A percentile compares a stretch with the other conserved stretches of the same genome.
phyloP scores from a whole-genome alignment of 352 stramenopile species.

The Phytophthora nicotianae region DNA sequence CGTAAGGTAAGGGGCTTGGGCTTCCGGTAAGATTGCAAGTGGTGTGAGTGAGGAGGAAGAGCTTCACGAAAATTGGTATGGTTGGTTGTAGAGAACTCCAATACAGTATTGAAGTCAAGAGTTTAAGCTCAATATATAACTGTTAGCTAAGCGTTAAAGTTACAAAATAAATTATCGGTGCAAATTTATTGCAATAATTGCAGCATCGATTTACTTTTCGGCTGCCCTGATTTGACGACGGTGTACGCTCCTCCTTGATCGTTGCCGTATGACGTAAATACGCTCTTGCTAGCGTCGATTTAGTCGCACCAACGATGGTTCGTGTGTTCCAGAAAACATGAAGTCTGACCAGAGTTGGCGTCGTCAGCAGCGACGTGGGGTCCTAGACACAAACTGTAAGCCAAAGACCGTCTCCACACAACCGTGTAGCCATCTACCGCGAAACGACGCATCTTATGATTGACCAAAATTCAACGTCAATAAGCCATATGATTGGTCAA shows the following conservation, averaged over 20 bases:
- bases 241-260: too few relatives aligned
- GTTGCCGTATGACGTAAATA: too few relatives aligned
- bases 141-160: not conserved
- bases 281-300: conserved; percentile 8
- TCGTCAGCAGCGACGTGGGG: not conserved
- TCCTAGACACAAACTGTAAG: conserved; percentile 17
- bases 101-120: too few relatives aligned
- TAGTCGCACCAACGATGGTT: conserved; percentile 12
- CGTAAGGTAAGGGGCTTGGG: not conserved
- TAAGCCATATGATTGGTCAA: not conserved
- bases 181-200: too few relatives aligned
- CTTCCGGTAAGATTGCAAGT: not conserved
- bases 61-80: too few relatives aligned
- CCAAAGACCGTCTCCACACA: conserved; percentile 19
- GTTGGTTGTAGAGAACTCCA: too few relatives aligned
- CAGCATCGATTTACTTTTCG: too few relatives aligned
- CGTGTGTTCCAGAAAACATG: conserved; percentile 69
- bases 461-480: conserved; percentile 3
- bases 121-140: too few relatives aligned
- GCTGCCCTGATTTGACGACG: too few relatives aligned
- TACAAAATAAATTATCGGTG: too few relatives aligned
- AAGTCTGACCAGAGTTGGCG: conserved; percentile 5
- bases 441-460: conserved; percentile 20
- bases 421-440: conserved; percentile 18
- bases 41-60: too few relatives aligned